Evolutionary conservation across 1,284 basidiomycete genomes (phyloP).

Genomic region (Gomphus bonarii): DNA sequence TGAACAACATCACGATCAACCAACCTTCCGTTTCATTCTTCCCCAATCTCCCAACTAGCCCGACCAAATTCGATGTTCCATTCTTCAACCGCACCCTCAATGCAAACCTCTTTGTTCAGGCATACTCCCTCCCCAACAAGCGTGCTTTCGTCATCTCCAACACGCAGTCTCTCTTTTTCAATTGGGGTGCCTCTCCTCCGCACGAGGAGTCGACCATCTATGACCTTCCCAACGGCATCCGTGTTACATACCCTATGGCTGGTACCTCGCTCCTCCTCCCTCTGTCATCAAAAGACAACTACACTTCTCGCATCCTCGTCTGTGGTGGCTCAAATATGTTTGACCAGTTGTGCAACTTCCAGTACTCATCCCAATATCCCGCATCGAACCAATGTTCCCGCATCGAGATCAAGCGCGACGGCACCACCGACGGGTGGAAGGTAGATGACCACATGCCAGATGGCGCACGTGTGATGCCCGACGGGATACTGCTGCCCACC

Average conservation of each 20-base stretch:
- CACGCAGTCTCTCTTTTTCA: constrained; percentile 35
- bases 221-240: constrained; percentile 38
- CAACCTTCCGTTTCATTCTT: not conserved
- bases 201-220: constrained; percentile 33
- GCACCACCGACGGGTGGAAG: constrained; percentile 23
- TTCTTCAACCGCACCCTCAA: constrained; percentile 47
- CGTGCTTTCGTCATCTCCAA: constrained; percentile 52
- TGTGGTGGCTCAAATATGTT: constrained; percentile 24
- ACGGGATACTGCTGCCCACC: constrained; percentile 27
- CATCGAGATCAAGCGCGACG: constrained; percentile 20
- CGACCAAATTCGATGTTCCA: not conserved
- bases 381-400: constrained; percentile 22
- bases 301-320: constrained; percentile 22
- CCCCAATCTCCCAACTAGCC: not conserved
- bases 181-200: constrained; percentile 29
- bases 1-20: not conserved
- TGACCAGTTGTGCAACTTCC: constrained; percentile 16
- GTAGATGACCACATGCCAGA: constrained; percentile 24
- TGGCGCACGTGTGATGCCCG: constrained; percentile 22
- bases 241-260: constrained; percentile 30
- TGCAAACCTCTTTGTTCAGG: constrained; percentile 43
- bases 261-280: constrained; percentile 23
- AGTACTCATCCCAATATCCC: constrained; percentile 17
- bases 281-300: constrained; percentile 21
- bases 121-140: constrained; percentile 40